These are phyloP conservation scores for Madurella mycetomatis DNA, from an alignment of 2,329 filamentous ascomycete genomes.

Conservation along the genomic window DNA sequence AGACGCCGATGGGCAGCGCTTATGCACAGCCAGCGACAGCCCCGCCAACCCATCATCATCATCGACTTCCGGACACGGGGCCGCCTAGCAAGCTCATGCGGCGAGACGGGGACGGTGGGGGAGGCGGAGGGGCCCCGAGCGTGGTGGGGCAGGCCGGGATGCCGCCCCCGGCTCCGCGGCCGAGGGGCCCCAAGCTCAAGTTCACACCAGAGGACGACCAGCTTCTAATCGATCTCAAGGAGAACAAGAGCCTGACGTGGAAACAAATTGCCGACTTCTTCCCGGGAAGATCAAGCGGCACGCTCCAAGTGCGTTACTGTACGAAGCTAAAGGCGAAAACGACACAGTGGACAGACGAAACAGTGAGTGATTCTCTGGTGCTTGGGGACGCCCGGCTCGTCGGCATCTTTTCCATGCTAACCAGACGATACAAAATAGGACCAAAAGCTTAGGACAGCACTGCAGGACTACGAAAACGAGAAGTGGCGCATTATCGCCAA, in stretches of 20 bases:
- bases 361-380: conserved; percentile 53
- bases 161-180: conserved; percentile 75
- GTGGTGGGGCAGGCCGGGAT: conserved; percentile 84
- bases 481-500: conserved; percentile 89
- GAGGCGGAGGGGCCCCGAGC: conserved; percentile 63
- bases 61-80: conserved; percentile 70
- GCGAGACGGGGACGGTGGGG: conserved; percentile 44
- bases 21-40: conserved; percentile 46
- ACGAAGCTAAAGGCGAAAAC: conserved; percentile 93
- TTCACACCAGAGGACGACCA: conserved; percentile 91
- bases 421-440: conserved; percentile 47
- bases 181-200: conserved; percentile 84
- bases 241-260: conserved; percentile 93
- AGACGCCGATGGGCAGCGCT: conserved; percentile 47
- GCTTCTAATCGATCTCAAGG: conserved; percentile 82
- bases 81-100: conserved; percentile 65
- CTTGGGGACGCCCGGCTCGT: too few species aligned
- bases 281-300: conserved; percentile 82
- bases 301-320: conserved; percentile 89
- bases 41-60: conserved; percentile 70
- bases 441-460: conserved; percentile 68
- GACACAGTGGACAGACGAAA: conserved; percentile 89
- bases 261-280: conserved; percentile 98
- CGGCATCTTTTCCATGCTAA: not conserved
- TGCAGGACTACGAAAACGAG: conserved; percentile 84